phyloP scores from a whole-genome alignment of 108 stramenopile species.

The Cyclotella distinguenda region DNA sequence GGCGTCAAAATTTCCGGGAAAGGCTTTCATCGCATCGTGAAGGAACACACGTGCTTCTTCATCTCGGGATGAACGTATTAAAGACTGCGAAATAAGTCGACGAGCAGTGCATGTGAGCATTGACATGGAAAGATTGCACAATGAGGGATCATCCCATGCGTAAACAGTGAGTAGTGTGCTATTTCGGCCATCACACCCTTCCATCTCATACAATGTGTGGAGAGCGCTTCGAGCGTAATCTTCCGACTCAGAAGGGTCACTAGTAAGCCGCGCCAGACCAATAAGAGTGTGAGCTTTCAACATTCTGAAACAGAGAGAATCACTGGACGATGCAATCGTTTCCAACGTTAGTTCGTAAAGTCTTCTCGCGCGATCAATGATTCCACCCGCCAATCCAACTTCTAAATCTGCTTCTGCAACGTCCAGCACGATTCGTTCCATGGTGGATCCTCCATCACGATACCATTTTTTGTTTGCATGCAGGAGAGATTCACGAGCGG shows the following conservation, averaged over 20 bases:
- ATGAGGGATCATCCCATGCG: slow-evolving; percentile 9
- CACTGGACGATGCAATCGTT: slow-evolving; percentile 1
- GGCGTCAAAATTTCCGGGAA: slow-evolving; percentile 57
- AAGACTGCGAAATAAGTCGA: slow-evolving; percentile 62
- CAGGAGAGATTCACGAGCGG: slow-evolving; percentile 48
- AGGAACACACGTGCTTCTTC: slow-evolving; percentile 61
- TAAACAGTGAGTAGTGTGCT: slow-evolving; percentile 9
- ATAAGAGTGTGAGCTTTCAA: slow-evolving; percentile 26
- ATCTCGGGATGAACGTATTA: slow-evolving; percentile 41
- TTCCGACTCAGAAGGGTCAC: slow-evolving; percentile 9
- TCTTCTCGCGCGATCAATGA: slow-evolving; percentile 20
- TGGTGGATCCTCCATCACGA: slow-evolving; percentile 17
- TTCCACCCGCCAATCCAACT: slow-evolving; percentile 51
- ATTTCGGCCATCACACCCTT: not conserved
- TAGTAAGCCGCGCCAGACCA: slow-evolving; percentile 22
- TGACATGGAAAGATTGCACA: slow-evolving; percentile 15
- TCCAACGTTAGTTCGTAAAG: slow-evolving; percentile 33
- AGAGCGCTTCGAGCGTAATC: slow-evolving; percentile 22
- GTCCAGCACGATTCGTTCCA: slow-evolving; percentile 56
- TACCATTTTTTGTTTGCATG: slow-evolving; percentile 41
- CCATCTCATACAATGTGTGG: slow-evolving; percentile 10
- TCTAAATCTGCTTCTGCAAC: slow-evolving; percentile 72
- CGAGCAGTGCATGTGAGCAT: slow-evolving; percentile 56
- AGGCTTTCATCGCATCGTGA: slow-evolving; percentile 52
- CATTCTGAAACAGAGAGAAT: not conserved